Evolutionary conservation across 495 filamentous ascomycete genomes (phyloP).

Genomic region (Xylaria grammica): DNA sequence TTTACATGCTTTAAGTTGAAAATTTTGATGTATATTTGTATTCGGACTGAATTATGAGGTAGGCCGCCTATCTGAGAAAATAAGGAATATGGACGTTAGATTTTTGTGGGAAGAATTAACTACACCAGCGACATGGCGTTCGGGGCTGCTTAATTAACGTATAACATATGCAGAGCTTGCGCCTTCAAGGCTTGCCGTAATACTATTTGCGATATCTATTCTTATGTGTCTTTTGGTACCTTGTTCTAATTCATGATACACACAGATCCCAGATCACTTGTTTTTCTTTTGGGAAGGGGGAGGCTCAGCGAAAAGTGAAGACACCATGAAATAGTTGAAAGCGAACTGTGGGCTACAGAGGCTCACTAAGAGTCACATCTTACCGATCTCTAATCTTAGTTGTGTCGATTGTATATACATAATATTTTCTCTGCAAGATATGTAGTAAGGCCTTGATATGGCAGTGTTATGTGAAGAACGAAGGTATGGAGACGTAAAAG

Average conservation of each 20-base stretch:
- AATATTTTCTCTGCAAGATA: neutral
- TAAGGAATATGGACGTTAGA: constrained; percentile 10
- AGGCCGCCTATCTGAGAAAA: neutral
- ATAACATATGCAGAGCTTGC: no score
- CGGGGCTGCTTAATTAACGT: neutral
- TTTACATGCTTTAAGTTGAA: neutral
- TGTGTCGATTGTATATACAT: neutral
- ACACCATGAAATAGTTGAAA: neutral
- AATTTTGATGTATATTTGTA: constrained; percentile 25
- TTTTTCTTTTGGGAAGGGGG: no score
- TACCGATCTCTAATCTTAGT: neutral
- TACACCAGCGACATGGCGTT: neutral
- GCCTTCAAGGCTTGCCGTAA: no score
- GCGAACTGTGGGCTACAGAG: no score
- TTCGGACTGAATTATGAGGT: neutral
- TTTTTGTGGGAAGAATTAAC: neutral
- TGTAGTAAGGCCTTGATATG: neutral
- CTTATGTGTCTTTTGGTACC: no score
- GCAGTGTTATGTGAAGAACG: neutral
- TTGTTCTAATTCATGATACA: no score
- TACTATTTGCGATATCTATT: no score
- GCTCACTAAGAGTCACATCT: neutral
- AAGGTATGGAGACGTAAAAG: neutral
- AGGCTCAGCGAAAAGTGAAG: neutral
- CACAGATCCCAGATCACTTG: neutral